Conservation (phyloP, 306 rosid genomes). For the Lablab purpureus region DNA sequence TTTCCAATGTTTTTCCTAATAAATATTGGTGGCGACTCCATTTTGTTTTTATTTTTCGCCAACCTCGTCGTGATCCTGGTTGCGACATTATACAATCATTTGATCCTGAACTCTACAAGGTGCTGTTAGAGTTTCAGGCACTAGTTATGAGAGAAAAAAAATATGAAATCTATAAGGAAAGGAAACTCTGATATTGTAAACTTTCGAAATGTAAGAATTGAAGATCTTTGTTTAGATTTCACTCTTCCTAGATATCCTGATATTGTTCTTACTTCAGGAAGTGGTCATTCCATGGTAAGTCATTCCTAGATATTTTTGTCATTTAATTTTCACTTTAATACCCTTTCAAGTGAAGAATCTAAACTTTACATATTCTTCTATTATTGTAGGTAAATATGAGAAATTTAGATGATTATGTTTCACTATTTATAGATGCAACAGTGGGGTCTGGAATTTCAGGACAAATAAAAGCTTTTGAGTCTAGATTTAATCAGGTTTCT, state of each 20-base stretch:
- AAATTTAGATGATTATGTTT: conserved; percentile 82
- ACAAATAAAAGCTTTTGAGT: conserved; percentile 91
- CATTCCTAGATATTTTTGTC: conserved; percentile 22
- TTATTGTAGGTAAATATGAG: conserved; percentile 71
- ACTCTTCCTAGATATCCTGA: conserved; percentile 94
- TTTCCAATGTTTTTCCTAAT: too few relatives aligned
- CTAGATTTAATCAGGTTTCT: conserved; percentile 89
- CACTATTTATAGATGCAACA: conserved; percentile 77
- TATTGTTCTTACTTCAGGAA: conserved; percentile 65
- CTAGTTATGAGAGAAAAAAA: conserved; percentile 59
- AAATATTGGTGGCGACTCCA: too few relatives aligned
- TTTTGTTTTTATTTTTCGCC: too few relatives aligned
- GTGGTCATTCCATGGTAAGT: conserved; percentile 66
- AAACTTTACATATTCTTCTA: conserved; percentile 25
- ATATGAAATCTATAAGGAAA: conserved; percentile 54
- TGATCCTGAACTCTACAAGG: conserved; percentile 87
- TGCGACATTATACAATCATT: too few relatives aligned
- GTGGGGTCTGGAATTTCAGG: conserved; percentile 78
- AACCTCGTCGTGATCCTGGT: too few relatives aligned
- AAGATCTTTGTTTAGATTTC: conserved; percentile 96
- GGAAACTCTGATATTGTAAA: conserved; percentile 53
- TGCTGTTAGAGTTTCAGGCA: conserved; percentile 88
- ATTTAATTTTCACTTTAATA: conserved; percentile 34
- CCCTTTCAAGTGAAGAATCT: conserved; percentile 33
- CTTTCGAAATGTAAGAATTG: conserved; percentile 70